Percentiles rank a stretch among this genome's conserved stretches.
Evolutionary conservation across 108 stramenopile species (phyloP).

Genomic region (Asterionellopsis glacialis): DNA sequence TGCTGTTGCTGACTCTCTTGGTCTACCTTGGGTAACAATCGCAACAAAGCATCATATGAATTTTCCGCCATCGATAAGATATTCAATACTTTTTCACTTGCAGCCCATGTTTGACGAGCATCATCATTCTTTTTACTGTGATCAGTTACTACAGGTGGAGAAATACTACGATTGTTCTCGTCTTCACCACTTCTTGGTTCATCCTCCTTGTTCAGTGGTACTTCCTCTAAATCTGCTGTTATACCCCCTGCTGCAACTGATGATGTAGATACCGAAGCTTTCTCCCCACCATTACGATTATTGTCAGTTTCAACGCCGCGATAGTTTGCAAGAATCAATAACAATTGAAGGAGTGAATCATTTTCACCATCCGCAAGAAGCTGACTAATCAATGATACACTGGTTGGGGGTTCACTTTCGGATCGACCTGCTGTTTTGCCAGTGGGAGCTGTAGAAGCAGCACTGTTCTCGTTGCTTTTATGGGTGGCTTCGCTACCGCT

Average conservation of each 20-base stretch:
- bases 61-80: slow-evolving; percentile 3
- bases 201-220: background rate
- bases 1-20: background rate
- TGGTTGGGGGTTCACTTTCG: too few species aligned
- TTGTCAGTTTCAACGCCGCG: too few species aligned
- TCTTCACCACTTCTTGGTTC: background rate
- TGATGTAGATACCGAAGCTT: too few species aligned
- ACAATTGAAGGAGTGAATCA: too few species aligned
- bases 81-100: background rate
- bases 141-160: background rate
- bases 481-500: too few species aligned
- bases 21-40: background rate
- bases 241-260: background rate
- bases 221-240: background rate
- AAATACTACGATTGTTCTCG: background rate
- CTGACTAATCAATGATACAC: too few species aligned
- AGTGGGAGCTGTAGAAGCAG: too few species aligned
- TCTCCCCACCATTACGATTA: too few species aligned
- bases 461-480: too few species aligned
- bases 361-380: too few species aligned
- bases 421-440: too few species aligned
- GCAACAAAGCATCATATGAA: background rate
- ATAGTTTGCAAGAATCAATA: too few species aligned
- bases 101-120: background rate
- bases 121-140: background rate